Conservation (phyloP, 2,329 filamentous ascomycete species). For the Trichoderma koningii region DNA sequence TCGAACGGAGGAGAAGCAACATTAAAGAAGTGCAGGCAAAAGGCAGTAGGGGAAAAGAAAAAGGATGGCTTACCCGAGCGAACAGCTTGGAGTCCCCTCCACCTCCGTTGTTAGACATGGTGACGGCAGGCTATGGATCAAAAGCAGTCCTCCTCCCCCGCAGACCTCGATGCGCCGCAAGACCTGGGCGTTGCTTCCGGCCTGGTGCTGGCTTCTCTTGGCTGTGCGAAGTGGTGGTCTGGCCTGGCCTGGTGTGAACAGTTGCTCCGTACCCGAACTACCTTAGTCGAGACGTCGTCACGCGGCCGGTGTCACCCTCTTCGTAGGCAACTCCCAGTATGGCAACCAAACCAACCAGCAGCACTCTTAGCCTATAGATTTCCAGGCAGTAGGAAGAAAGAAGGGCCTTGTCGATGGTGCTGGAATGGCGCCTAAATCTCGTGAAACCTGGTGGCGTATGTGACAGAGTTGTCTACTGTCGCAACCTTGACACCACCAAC, state of each 20-base stretch:
- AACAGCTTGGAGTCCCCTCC: conserved; percentile 99
- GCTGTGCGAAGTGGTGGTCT: not conserved
- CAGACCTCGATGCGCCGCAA: conserved; percentile 9
- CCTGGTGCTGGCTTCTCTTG: too few species aligned
- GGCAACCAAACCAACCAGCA: not conserved
- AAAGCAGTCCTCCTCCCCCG: conserved; percentile 24
- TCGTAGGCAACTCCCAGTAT: not conserved
- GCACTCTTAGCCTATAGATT: not conserved
- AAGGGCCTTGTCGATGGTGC: conserved; percentile 13
- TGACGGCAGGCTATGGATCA: conserved; percentile 16
- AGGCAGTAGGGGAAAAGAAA: conserved; percentile 24
- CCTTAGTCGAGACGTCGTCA: not conserved
- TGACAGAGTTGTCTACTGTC: not conserved
- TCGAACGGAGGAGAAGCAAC: conserved; percentile 20
- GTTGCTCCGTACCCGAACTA: not conserved
- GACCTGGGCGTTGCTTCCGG: too few species aligned
- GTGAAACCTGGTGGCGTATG: conserved; percentile 5
- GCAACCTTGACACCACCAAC: conserved; percentile 7
- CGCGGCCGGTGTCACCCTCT: conserved; percentile 13
- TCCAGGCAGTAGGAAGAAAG: not conserved
- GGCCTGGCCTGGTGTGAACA: conserved; percentile 7
- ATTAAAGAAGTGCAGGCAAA: not conserved
- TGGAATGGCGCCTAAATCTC: conserved; percentile 6
- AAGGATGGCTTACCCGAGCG: conserved; percentile 71
- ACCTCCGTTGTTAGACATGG: conserved; percentile 57